A percentile compares a stretch with the other conserved stretches of the same genome.
phyloP scores from a whole-genome alignment of 78 protist species.

The Dictyostelium citrinum region DNA sequence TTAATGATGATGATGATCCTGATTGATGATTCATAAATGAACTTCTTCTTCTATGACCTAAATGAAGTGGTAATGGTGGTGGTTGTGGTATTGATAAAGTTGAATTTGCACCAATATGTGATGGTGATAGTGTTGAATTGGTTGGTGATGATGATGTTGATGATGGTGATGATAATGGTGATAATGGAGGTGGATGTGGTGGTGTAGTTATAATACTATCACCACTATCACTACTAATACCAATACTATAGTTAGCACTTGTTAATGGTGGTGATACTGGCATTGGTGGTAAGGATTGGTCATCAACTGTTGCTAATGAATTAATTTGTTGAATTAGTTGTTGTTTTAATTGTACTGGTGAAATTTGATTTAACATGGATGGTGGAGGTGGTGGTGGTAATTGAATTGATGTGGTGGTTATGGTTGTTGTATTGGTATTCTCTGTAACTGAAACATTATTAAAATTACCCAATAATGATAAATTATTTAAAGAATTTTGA shows the following conservation, averaged over 20 bases:
- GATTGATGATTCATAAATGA: conserved; percentile 7
- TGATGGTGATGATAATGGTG: neutral
- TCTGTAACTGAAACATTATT: neutral
- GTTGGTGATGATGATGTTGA: too few relatives aligned
- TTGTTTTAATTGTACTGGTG: neutral
- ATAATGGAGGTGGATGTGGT: neutral
- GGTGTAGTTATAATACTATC: neutral
- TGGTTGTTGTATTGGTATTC: neutral
- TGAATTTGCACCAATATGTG: neutral
- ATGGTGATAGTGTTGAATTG: neutral
- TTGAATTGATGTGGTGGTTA: neutral
- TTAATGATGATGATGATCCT: neutral
- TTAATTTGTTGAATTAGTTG: conserved; percentile 20
- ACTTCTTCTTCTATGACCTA: conserved; percentile 17
- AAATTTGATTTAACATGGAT: neutral
- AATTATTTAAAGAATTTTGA: neutral
- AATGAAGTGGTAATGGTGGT: conserved; percentile 5
- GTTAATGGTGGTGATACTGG: neutral
- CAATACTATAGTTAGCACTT: neutral
- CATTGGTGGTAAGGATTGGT: conserved; percentile 9
- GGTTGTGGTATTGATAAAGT: conserved; percentile 2
- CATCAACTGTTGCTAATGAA: neutral
- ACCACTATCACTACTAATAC: neutral
- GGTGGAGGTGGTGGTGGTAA: conserved; percentile 10
- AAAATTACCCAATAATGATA: neutral